Evolutionary conservation across 495 filamentous ascomycete species (phyloP), one percentile per base, ranked within the genome.

Genomic region (Neurospora tetrasperma): DNA sequence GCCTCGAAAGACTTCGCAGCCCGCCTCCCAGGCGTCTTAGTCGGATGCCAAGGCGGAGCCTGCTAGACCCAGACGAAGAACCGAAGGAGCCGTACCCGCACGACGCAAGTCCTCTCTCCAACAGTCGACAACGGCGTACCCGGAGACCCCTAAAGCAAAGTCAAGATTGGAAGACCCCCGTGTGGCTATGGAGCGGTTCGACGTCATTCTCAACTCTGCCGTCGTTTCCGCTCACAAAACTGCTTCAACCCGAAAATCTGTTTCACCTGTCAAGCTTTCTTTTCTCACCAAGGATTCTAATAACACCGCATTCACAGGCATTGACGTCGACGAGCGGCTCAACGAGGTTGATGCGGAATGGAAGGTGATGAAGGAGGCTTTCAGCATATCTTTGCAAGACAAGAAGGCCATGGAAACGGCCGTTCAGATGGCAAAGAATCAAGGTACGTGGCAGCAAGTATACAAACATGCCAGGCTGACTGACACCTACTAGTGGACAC

Each of bases 201-300:
- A 71, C 38, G 72, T 75, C 41, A n/a, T 72, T 5, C 23, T 80
- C 72, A 77, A 73, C 73, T 77, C 74, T 35, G 59, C 70, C 2
- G 39, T 31, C 4, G 39, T 31, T 71, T 77, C 71, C 20, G 69
- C 62, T 23, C 74, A 70, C 20, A 66, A 35, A 18, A 14, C 14
- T 41, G 54, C 41, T 11, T 81, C 78, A 14, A 75, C 77, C 1
- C 48, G 73, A 71, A 78, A 75, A 70, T 77, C 80, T 39, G 75
- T 70, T 62, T 85, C 84, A 76, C 82, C 85, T 68, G 8, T 46
- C 44, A 71, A 71, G 43, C 73, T 68, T 42, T 62, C 69, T 8
- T 96, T 87, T 83, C 85, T 97, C 75, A 90, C 86, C 48, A 94
- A 92, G 83, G 83, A 89, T 81, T 92, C 93, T 84, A 89, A 89